phyloP scores from a whole-genome alignment of 1,139 yeast genomes.

The Zygoascus meyerae region DNA sequence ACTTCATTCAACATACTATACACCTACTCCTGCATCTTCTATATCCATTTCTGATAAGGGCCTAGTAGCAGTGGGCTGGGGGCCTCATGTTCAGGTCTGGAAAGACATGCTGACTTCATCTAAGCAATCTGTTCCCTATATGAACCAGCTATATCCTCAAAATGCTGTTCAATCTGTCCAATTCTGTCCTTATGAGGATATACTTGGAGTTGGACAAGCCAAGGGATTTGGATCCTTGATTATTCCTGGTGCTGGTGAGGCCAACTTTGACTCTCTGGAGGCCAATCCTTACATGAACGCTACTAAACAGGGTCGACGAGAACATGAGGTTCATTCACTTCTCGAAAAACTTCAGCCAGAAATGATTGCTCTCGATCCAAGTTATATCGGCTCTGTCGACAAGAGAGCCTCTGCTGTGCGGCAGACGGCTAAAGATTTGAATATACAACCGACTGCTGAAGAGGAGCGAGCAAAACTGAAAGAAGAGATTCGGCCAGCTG shows the following conservation, averaged over 20 bases:
- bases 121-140: slow-evolving; percentile 68
- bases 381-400: slow-evolving; percentile 73
- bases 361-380: slow-evolving; percentile 87
- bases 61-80: slow-evolving; percentile 83
- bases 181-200: slow-evolving; percentile 94
- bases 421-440: slow-evolving; percentile 46
- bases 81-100: slow-evolving; percentile 78
- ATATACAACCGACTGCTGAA: slow-evolving; percentile 36
- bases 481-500: slow-evolving; percentile 35
- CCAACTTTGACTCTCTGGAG: slow-evolving; percentile 93
- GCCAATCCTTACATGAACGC: slow-evolving; percentile 88
- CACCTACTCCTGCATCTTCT: slow-evolving; percentile 84
- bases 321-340: slow-evolving; percentile 79
- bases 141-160: slow-evolving; percentile 84
- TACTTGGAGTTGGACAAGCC: slow-evolving; percentile 81
- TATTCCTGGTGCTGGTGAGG: slow-evolving; percentile 97
- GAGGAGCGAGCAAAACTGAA: slow-evolving; percentile 41
- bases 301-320: slow-evolving; percentile 75
- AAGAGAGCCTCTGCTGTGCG: slow-evolving; percentile 58
- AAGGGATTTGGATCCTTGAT: slow-evolving; percentile 73
- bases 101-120: slow-evolving; percentile 38
- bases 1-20: slow-evolving; percentile 47
- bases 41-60: slow-evolving; percentile 85
- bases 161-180: slow-evolving; percentile 59
- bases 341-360: slow-evolving; percentile 89